phyloP scores from a whole-genome alignment of 441 rosid species.

The Dalechampia spathulata region DNA sequence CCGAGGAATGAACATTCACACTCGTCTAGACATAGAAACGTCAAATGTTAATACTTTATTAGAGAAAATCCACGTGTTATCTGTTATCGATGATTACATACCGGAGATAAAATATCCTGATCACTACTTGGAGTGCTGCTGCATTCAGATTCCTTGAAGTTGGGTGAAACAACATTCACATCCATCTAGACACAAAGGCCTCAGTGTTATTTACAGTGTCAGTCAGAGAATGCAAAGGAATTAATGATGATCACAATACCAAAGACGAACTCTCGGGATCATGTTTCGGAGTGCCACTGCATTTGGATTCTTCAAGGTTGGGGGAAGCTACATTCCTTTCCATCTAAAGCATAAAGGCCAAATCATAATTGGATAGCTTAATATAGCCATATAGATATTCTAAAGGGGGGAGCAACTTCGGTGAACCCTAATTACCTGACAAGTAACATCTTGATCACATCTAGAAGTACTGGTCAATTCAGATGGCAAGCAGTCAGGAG shows the following conservation, averaged over 20 bases:
- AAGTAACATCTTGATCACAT: not conserved
- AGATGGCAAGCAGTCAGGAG: not conserved
- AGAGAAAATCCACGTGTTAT: not conserved
- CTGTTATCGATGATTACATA: not conserved
- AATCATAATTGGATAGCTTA: not conserved
- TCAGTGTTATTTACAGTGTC: no score
- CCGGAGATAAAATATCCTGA: constrained; percentile 7
- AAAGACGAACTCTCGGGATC: constrained; percentile 7
- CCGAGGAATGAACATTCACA: not conserved
- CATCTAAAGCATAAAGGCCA: constrained; percentile 9
- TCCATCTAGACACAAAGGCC: constrained; percentile 18
- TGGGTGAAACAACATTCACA: constrained; percentile 10
- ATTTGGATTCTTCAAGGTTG: constrained; percentile 12
- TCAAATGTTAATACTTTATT: not conserved
- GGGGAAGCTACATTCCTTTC: constrained; percentile 14
- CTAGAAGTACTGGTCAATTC: not conserved
- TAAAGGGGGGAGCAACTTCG: not conserved
- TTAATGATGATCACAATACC: not conserved
- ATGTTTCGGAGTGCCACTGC: constrained; percentile 7
- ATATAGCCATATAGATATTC: not conserved
- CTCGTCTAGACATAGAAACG: not conserved
- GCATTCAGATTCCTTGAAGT: constrained; percentile 14
- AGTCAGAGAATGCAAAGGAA: no score
- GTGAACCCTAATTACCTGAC: not conserved
- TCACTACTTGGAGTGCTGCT: constrained; percentile 3